Evolutionary conservation across 1,139 yeast genomes (phyloP), one percentile per base, ranked within the genome.

Genomic region (Meyerozyma athensensis): DNA sequence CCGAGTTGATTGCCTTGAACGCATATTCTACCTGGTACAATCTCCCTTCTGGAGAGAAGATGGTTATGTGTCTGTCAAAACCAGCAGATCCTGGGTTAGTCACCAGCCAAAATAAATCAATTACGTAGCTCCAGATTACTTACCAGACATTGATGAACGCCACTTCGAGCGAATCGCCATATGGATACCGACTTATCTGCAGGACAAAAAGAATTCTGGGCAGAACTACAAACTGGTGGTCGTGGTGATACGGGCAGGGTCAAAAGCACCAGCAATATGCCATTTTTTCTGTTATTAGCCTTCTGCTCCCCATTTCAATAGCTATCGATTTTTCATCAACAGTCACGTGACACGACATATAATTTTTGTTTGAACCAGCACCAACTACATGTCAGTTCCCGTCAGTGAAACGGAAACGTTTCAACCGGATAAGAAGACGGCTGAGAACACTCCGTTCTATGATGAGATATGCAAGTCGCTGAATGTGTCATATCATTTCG

Each of bases 11-110:
- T 7, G 98, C 97, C 61, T 92, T 92, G 71, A 92, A 92, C 4
- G 98, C 98, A 59, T 92, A 92, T 61, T 92, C 96, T 26, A 90
- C 98, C 67, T 92, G 98, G 66, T 86, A 92, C 48, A 92, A 74
- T 65, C 98, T 81, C 36, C 98, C 98, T 63, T 92, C 98, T 19
- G 98, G 98, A 35, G 97, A 90, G 70, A 92, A 92, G 56, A 92
- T 90, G 30, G 98, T 92, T 61, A 92, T 92, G 64, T 92, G 98
- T 72, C 98, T 85, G 68, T 92, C 98, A 62, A 90, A 92, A 40
- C 97, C 98, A 26, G 97, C 89, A 44, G 89, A 79, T 46, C 75
- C 79, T 64, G 59, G 39, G 42, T 40, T 43, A 17, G 52, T 52
- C 49, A 48, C n/a, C n/a, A n/a, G n/a, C n/a, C n/a, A n/a, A n/a